phyloP scores from a whole-genome alignment of 768 basidiomycete species.

The Pisolithus microcarpus region DNA sequence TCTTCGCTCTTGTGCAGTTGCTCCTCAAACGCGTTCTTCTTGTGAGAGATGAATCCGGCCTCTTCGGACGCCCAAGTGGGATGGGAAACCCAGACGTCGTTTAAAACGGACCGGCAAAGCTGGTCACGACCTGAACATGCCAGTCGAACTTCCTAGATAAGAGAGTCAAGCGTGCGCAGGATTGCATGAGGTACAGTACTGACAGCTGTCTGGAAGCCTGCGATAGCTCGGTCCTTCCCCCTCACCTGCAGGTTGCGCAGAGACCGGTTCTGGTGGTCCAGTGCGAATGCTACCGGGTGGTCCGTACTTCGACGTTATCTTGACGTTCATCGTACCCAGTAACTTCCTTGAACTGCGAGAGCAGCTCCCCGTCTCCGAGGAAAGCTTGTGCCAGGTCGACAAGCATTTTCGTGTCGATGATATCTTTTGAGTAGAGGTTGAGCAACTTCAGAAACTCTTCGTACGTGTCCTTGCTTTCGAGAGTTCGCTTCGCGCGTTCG shows the following conservation, averaged over 20 bases:
- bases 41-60: constrained; percentile 87
- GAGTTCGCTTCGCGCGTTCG: constrained; percentile 78
- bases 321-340: constrained; percentile 70
- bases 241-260: constrained; percentile 73
- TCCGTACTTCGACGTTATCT: constrained; percentile 54
- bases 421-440: constrained; percentile 83
- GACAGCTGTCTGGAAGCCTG: constrained; percentile 78
- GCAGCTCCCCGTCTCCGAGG: constrained; percentile 73
- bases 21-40: constrained; percentile 96
- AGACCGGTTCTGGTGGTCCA: constrained; percentile 67
- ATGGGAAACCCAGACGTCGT: constrained; percentile 97
- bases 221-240: constrained; percentile 93
- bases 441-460: constrained; percentile 95
- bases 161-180: constrained; percentile 1
- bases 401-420: constrained; percentile 80
- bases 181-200: constrained; percentile 29
- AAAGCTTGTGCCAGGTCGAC: constrained; percentile 76
- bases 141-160: constrained; percentile 70
- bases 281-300: constrained; percentile 75
- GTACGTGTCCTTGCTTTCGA: constrained; percentile 70
- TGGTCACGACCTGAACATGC: constrained; percentile 94
- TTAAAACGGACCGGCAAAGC: constrained; percentile 91
- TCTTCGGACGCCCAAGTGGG: constrained; percentile 98
- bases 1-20: constrained; percentile 95
- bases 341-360: constrained; percentile 79